A percentile compares a stretch with the other conserved stretches of the same genome.
Evolutionary conservation across 225 moss, liverwort and hornwort genomes (phyloP).

Genomic region (Rhytidiadelphus loreus): DNA sequence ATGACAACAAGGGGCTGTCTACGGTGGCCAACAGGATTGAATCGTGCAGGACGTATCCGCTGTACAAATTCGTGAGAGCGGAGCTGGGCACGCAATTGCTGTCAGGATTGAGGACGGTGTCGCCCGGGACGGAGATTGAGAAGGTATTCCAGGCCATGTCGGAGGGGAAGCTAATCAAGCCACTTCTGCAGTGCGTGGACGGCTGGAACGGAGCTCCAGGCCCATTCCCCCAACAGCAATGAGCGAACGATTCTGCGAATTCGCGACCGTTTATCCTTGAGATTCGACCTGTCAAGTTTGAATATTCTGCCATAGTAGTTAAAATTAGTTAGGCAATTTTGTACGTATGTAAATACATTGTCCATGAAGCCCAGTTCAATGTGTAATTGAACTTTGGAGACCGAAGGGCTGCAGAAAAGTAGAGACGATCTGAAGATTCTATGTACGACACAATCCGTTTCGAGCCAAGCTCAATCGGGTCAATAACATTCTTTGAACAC

Average conservation of each 20-base stretch:
- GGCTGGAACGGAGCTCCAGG: conserved; percentile 2
- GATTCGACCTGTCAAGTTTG: background rate
- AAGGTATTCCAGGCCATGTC: background rate
- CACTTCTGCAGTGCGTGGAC: background rate
- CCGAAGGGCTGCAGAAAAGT: no score
- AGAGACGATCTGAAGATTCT: background rate
- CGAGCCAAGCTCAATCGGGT: background rate
- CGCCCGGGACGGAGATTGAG: background rate
- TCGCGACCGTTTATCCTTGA: background rate
- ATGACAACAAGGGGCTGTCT: background rate
- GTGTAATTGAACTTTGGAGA: background rate
- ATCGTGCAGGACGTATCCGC: background rate
- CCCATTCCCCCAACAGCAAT: background rate
- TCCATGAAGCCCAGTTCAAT: background rate
- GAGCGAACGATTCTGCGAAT: background rate
- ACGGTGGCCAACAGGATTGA: background rate
- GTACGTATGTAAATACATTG: background rate
- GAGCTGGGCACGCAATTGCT: no score
- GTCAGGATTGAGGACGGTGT: background rate
- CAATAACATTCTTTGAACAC: background rate
- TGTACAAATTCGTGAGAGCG: no score
- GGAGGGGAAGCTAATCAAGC: background rate
- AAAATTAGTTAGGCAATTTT: background rate
- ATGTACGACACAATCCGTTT: background rate
- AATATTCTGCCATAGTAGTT: background rate